These are phyloP conservation scores for Xanthoconium stramineum DNA, from an alignment of 768 basidiomycete genomes.

Conservation along the genomic window DNA sequence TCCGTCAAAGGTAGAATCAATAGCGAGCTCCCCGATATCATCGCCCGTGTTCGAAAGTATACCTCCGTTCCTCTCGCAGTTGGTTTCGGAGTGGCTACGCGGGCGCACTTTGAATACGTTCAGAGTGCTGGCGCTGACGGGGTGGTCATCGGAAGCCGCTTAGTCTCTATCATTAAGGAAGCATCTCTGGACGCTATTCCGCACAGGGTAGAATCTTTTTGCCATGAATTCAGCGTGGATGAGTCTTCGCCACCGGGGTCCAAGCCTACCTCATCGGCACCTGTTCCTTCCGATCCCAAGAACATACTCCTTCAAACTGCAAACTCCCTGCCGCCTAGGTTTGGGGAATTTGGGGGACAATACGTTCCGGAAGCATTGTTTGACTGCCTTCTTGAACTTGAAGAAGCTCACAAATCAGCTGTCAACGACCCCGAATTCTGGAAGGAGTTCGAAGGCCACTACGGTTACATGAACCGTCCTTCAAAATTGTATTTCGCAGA, in stretches of 20 bases:
- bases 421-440: constrained; percentile 86
- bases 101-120: constrained; percentile 83
- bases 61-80: constrained; percentile 86
- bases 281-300: constrained; percentile 1
- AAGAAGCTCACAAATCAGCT: constrained; percentile 86
- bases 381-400: constrained; percentile 86
- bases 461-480: constrained; percentile 93
- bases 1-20: constrained; percentile 72
- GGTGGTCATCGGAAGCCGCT: constrained; percentile 87
- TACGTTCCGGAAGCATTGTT: constrained; percentile 97
- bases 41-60: constrained; percentile 76
- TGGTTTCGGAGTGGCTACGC: constrained; percentile 93
- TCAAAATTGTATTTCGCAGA: constrained; percentile 90
- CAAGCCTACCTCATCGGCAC: neutral
- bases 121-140: constrained; percentile 89
- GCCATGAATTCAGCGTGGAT: constrained; percentile 59
- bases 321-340: constrained; percentile 69
- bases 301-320: constrained; percentile 30
- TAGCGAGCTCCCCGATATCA: constrained; percentile 73
- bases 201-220: constrained; percentile 65
- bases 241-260: constrained; percentile 24
- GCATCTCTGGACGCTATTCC: constrained; percentile 49
- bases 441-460: constrained; percentile 86
- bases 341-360: constrained; percentile 95
- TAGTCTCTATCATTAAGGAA: constrained; percentile 77